phyloP scores from a whole-genome alignment of 2,329 filamentous ascomycete species.

The Fusarium guadeloupense region DNA sequence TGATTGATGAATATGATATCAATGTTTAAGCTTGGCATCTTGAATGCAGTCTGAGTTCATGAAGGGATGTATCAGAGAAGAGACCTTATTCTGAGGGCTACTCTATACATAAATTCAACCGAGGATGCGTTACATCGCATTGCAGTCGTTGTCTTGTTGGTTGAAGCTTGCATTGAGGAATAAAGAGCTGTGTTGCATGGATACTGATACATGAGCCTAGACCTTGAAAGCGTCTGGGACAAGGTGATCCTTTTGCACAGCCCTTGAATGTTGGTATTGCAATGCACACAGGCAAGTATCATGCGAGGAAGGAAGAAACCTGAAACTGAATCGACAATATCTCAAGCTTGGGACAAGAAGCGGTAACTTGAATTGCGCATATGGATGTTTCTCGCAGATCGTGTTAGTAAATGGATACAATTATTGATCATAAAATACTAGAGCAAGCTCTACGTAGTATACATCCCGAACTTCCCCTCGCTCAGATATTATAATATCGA shows the following conservation, averaged over 20 bases:
- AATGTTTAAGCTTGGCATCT: neutral
- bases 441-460: no score
- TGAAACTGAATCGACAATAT: constrained; percentile 6
- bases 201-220: neutral
- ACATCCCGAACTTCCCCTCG: no score
- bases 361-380: neutral
- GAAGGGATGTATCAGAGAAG: neutral
- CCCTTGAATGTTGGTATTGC: neutral
- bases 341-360: neutral
- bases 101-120: no score
- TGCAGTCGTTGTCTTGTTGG: no score
- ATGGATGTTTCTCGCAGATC: no score
- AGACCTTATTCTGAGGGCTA: constrained; percentile 11
- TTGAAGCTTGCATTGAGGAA: no score
- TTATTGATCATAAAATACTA: no score
- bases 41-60: neutral
- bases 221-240: neutral
- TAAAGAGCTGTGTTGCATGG: no score
- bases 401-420: no score
- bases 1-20: neutral
- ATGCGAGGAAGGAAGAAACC: neutral
- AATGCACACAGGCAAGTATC: neutral
- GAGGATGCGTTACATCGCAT: no score
- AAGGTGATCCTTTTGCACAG: neutral
- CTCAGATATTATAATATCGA: no score